Evolutionary conservation across 1,284 basidiomycete genomes (phyloP), one percentile per base, ranked within the genome.

Genomic region (Phlebopus sp.): DNA sequence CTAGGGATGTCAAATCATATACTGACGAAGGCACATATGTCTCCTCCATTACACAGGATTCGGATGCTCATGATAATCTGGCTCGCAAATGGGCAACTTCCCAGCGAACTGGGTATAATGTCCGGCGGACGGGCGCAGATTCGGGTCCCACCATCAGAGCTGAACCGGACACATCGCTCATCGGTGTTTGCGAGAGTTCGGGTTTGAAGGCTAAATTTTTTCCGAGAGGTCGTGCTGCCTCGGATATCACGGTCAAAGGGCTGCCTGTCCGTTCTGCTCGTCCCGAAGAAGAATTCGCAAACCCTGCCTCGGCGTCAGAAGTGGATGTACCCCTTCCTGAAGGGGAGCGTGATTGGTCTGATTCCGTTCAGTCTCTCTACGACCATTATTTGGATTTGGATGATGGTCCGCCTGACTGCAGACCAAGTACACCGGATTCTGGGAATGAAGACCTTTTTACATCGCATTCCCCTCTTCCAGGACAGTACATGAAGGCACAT

Each of bases 171-270:
- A 41, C 42, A 13, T 29, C 27, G 8, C 8, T 29, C 27, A 36
- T 58, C 6, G 46, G 51, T 25, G 30, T 34, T 4, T 34, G 37
- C 4, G 36, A 13, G 18, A 34, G 43, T 36, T 21, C 21, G 15
- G 23, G 41, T 34, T 17, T 30, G 9, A 21, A 29, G 7, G 3
- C 18, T 23, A 42, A 52, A 9, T 51, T 57, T 35, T 42, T 45
- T 10, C 36, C 32, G 17, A 53, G 67, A 45, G 44, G 34, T 46
- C 65, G 62, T 36, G 64, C 66, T 6, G 54, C 48, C 18, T 69
- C 66, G 9, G 62, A 64, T 43, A 50, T 63, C 37, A 68, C 62
- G 37, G 57, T 67, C 41, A 68, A 55, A 50, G 58, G 52, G 15
- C 44, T 25, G 27, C 32, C 36, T 14, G 9, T 13, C 18, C 50